A percentile compares a stretch with the other conserved stretches of the same genome.
These are phyloP conservation scores for Beauveria australis DNA, from an alignment of 2,329 filamentous ascomycete species.

Conservation along the genomic window DNA sequence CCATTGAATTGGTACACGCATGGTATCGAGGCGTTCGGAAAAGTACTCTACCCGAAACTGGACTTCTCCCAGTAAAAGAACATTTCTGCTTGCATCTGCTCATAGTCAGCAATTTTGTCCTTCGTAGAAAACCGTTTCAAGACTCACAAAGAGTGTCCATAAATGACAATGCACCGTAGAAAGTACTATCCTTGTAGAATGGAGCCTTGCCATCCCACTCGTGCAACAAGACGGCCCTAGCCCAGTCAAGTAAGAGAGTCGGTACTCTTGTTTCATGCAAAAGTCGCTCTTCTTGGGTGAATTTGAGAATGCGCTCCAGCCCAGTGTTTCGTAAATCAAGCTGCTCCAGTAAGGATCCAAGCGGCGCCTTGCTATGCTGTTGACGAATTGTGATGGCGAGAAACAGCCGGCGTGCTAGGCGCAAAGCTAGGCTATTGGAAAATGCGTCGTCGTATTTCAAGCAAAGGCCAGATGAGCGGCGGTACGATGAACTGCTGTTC, in stretches of 20 bases:
- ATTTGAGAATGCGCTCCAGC: slow-evolving; percentile 37
- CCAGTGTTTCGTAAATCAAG: slow-evolving; percentile 43
- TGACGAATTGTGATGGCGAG: slow-evolving; percentile 46
- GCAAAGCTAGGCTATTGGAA: slow-evolving; percentile 50
- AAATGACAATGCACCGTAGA: slow-evolving; percentile 69
- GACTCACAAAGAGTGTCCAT: slow-evolving; percentile 63
- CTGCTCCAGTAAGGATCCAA: slow-evolving; percentile 42
- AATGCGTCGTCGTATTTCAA: slow-evolving; percentile 57
- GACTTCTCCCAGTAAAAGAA: slow-evolving; percentile 55
- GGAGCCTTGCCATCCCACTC: slow-evolving; percentile 73
- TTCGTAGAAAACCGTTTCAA: background rate
- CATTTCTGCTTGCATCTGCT: slow-evolving; percentile 52
- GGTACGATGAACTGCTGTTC: slow-evolving; percentile 35
- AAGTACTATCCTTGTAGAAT: slow-evolving; percentile 60
- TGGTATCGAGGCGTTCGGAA: slow-evolving; percentile 64
- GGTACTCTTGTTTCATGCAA: slow-evolving; percentile 50
- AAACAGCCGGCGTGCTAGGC: slow-evolving; percentile 51
- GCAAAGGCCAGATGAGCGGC: slow-evolving; percentile 41
- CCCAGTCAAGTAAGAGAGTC: slow-evolving; percentile 59
- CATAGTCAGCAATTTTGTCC: slow-evolving; percentile 13
- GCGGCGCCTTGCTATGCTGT: slow-evolving; percentile 41
- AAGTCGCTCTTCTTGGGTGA: slow-evolving; percentile 41
- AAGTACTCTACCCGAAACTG: slow-evolving; percentile 72
- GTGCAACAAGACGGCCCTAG: slow-evolving; percentile 63
- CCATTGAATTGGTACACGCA: slow-evolving; percentile 69